A percentile compares a stretch with the other conserved stretches of the same genome.
These are phyloP conservation scores for Cercospora sojina DNA, from an alignment of 2,329 filamentous ascomycete species.

Conservation along the genomic window DNA sequence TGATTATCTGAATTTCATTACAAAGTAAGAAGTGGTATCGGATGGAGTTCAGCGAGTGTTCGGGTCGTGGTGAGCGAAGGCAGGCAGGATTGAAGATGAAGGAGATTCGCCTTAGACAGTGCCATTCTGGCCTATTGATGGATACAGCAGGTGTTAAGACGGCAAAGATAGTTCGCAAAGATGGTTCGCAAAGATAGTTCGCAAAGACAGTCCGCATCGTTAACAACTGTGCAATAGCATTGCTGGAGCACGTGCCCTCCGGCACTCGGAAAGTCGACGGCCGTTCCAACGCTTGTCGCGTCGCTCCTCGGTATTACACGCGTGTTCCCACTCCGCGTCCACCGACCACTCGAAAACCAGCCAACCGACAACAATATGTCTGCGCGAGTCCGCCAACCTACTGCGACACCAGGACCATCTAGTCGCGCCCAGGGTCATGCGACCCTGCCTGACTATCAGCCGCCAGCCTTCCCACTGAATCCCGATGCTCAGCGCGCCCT, in stretches of 20 bases:
- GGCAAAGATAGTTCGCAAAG: neutral
- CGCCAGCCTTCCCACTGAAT: slow-evolving; percentile 54
- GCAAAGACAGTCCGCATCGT: neutral
- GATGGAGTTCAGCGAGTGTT: neutral
- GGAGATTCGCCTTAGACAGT: neutral
- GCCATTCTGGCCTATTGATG: neutral
- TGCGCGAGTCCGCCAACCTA: slow-evolving; percentile 9
- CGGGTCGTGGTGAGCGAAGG: neutral
- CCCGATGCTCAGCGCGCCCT: slow-evolving; percentile 48
- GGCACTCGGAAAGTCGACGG: neutral
- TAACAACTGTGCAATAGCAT: neutral
- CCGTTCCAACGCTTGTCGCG: neutral
- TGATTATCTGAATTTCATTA: slow-evolving; percentile 69
- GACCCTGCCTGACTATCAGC: slow-evolving; percentile 53
- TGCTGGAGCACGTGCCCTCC: neutral
- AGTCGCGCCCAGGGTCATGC: slow-evolving; percentile 9
- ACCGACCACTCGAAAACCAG: neutral
- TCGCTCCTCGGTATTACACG: neutral
- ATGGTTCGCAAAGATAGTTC: neutral
- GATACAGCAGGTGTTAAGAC: neutral
- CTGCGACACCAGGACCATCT: slow-evolving; percentile 15
- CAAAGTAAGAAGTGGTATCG: slow-evolving; percentile 49
- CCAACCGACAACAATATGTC: slow-evolving; percentile 6
- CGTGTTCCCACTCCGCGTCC: neutral
- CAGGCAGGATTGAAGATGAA: neutral